phyloP scores from a whole-genome alignment of 1,284 basidiomycete genomes.

The Rhodotorula glutinis region DNA sequence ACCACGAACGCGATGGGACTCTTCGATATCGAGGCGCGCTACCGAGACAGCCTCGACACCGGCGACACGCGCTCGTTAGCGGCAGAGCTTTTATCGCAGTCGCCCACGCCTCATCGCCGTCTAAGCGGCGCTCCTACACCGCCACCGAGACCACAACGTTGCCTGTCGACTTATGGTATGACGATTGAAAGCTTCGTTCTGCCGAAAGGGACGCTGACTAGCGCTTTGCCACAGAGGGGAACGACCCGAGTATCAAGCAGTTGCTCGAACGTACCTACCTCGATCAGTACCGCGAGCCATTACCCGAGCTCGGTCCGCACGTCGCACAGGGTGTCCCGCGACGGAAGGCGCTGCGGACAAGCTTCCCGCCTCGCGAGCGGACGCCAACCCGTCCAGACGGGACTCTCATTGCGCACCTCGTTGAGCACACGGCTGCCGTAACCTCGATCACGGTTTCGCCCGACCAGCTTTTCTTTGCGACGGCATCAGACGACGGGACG shows the following conservation, averaged over 20 bases:
- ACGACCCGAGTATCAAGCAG: constrained; percentile 79
- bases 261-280: constrained; percentile 79
- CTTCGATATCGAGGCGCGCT: constrained; percentile 39
- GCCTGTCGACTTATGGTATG: constrained; percentile 61
- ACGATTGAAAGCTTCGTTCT: no score
- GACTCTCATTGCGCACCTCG: constrained; percentile 77
- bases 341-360: constrained; percentile 48
- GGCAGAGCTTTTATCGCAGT: constrained; percentile 4
- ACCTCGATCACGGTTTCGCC: constrained; percentile 82
- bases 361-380: constrained; percentile 45
- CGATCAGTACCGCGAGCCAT: constrained; percentile 73
- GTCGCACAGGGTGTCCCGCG: constrained; percentile 53
- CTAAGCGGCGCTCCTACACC: not conserved
- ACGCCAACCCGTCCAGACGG: constrained; percentile 56
- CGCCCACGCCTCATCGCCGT: not conserved
- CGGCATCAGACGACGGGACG: constrained; percentile 77
- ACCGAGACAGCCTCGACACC: constrained; percentile 10
- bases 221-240: constrained; percentile 58
- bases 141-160: constrained; percentile 20
- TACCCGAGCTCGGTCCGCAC: constrained; percentile 82
- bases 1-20: constrained; percentile 40
- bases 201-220: not conserved
- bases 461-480: constrained; percentile 91
- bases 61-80: constrained; percentile 8
- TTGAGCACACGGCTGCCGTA: constrained; percentile 74